Evolutionary conservation across 2,329 filamentous ascomycete species (phyloP), one percentile per base, ranked within the genome.

Genomic region (Aspergillus sp.): DNA sequence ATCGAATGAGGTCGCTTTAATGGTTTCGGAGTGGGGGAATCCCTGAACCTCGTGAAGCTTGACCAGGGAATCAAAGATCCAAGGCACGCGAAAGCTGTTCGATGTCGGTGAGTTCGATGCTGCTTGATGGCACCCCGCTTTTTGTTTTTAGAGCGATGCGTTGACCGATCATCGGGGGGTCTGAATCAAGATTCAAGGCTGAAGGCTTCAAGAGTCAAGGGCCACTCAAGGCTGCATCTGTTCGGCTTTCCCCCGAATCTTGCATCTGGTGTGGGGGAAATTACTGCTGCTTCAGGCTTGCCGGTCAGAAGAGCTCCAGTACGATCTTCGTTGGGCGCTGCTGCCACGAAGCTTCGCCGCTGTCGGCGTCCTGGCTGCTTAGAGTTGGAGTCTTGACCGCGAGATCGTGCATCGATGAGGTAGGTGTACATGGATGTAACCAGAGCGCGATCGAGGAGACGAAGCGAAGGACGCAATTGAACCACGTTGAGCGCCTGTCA

Each of bases 21-120:
- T 39, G 15, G 36, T n/a, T 18, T 42, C 38, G 47, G 54, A 53
- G 62, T 64, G 62, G 63, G 58, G 59, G 58, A 12, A 61, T 64
- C 62, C 62, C 55, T 65, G 60, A 60, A 56, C 59, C 50, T 56
- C 45, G 45, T 34, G 63, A 65, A 65, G 63, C 63, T 65, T 65
- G 63, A 57, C 63, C 56, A 58, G 58, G 30, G 30, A 48, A 34
- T 34, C 17, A 43, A 57, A 30, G 45, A 59, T 56, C 50, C 44
- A 55, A 57, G 56, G 41, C 47, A 49, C 30, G 52, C 47, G 53
- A 36, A 30, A 34, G 50, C 52, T 48, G 54, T 55, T 55, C 56
- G 47, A 56, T 55, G 54, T 55, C 55, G 49, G 57, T 55, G 54
- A 53, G 49, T 20, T 41, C 18, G 32, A 11, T 32, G 26, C 26